Base-by-base conservation (phyloP, 306 rosid genomes). In the Begonia peltatifolia region DNA sequence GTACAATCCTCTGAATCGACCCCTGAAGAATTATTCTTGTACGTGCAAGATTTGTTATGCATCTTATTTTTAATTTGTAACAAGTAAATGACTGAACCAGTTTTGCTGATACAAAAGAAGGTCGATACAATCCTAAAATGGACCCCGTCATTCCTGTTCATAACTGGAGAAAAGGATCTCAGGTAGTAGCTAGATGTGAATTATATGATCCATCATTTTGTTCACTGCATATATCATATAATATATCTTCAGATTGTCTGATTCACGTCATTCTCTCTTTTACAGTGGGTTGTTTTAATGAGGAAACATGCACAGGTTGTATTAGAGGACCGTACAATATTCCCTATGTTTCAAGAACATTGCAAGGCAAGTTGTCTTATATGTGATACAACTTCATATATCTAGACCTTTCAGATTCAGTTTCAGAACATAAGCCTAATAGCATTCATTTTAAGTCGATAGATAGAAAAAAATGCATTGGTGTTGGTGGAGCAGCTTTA, bases 91-190 rank as follows among this genome's bases (percentile, higher is more conserved):
- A 17, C 59, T 57, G 61, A 60, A 47, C 49, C 88, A 92, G 99
- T 74, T 92, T 92, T 68, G 96, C 99, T 35, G 99, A 92, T 68
- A 79, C 87, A 3, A 92, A 92, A 73, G 84, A 83, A 63, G 94
- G 94, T 43, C 99, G 96, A 13, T 92, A 92, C 71, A 92, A 92
- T 72, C 99, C 99, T 20, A 86, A 65, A 73, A 92, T 92, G 96
- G 55, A 71, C 79, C 83, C 93, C 59, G 66, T 81, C 61, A 83
- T 92, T 77, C 94, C 96, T 53, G 92, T 86, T 63, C 36, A 68
- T 43, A 86, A 79, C 64, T 92, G 99, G 99, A 81, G 99, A 67
- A 92, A 92, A 77, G 99, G 99, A 57, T 92, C 99, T 59, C 99
- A 92, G 94, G 99, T 92, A 71, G 57, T 62, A 15, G 42, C 42